Evolutionary conservation across 1,284 basidiomycete species (phyloP), one percentile per base, ranked within the genome.

Genomic region (Sphagnurus paluster): DNA sequence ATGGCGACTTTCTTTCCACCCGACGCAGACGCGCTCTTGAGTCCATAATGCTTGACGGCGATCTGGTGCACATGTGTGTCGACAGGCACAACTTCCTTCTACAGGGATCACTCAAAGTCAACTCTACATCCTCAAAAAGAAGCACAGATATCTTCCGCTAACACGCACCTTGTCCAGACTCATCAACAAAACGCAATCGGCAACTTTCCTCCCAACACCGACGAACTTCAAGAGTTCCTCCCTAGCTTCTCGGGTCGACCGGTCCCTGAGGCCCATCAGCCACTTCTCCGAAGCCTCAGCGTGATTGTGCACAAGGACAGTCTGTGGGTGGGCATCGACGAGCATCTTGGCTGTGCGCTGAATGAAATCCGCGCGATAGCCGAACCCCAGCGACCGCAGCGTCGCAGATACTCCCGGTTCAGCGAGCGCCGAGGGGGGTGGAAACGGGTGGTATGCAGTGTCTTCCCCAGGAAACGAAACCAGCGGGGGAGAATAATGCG

Each of bases 201-300:
- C 93, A 0, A 98, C 94, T 66, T 99, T 99, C 26, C 93, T 80
- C 1, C 97, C 97, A 0, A 99, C 92, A 0, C 97, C 97, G 35
- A 91, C 80, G 54, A 93, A 82, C 59, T 77, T 83, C 29, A 97
- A 68, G 16, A 99, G 74, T 53, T 88, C 81, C 26, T 77, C 74
- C 47, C 94, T 74, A 13, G 91, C 92, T 19, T 77, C 75, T 0
- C 62, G 57, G 2, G 88, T 89, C 16, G 64, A 59, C 50, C 66
- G 50, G 1, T 59, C 58, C 45, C 90, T 75, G n/a, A 93, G 65
- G 2, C 70, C 70, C 45, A 65, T 55, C 3, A 93, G 73, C 76
- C 84, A 90, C 43, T 65, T 59, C 50, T 86, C 82, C 1, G 84
- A 68, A 11, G 68, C 67, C 49, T 84, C 80, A 8, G 59, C 50